Base-by-base conservation (phyloP, 176 grass and related monocot species). In the Coix lacrymajobi region DNA sequence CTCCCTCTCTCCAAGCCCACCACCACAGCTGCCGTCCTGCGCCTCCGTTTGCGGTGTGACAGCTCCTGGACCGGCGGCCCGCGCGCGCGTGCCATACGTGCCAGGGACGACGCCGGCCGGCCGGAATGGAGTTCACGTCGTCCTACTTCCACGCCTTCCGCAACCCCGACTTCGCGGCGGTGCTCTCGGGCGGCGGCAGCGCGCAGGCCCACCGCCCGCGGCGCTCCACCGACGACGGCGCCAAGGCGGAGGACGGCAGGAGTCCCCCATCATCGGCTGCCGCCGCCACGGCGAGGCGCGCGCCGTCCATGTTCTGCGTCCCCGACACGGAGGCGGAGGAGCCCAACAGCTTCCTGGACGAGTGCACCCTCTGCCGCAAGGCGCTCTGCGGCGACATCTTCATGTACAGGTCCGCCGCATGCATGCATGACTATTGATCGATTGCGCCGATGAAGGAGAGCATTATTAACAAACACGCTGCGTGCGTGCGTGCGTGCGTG, bases 61-160 rank as follows among this genome's bases (percentile, higher is more conserved):
- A 80, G 34, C 63, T 68, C 78, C 78, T 15, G 43, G 48, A 54
- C 79, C 79, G 63, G 45, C 79, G 63, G 45, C 64, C 49, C 41
- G 41, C 28, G 43, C 28, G 70, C 43, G 67, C 67, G 34, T 28
- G 41, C 41, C 52, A 26, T 56, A 26, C 31, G 12, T 80, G 32
- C 32, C 78, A 29, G 7, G 48, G 32, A 29, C 74, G 40, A 11
- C 11, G 66, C 79, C 79, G 49, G 81, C 37, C 78, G 41, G 69
- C 69, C 25, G 20, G 0, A 76, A 90, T 90, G 88, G 88, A 86
- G 67, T 90, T 90, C 88, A 86, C 84, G 73, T 81, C 88, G 14
- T 90, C 88, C 79, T 90, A 90, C 84, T 90, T 90, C 88, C 83
- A 90, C 88, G 66, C 88, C 16, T 83, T 90, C 79, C 79, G 83